Base-by-base conservation (phyloP, 2,329 filamentous ascomycete species). In the Pseudogymnoascus destructans region DNA sequence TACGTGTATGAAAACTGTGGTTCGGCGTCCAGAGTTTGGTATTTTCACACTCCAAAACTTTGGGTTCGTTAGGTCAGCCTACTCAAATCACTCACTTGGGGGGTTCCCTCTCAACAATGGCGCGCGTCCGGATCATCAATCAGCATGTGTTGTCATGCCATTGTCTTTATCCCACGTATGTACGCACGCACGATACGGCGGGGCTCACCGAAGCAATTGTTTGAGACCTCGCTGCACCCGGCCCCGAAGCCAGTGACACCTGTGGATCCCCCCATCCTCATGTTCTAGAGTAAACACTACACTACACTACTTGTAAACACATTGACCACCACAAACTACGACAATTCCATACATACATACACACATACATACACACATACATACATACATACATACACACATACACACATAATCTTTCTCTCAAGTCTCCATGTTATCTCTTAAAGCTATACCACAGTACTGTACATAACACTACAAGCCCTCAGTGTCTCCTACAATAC, bases 191-290 rank as follows among this genome's bases (percentile, higher is more conserved):
- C 10, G 27, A 3, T 30, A 30, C 10, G n/a, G n/a, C n/a, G n/a
- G n/a, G n/a, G n/a, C n/a, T n/a, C n/a, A n/a, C n/a, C n/a, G 27
- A 30, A 30, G 36, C 23, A 52, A 52, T 52, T 52, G 46, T 30
- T 30, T 52, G 46, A 52, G 46, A 52, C 46, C 36, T 52, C 46
- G 38, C 46, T 52, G 46, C 46, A 52, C 46, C 9, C 46, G 23
- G 46, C 25, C 46, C 46, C 46, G 46, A 52, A 52, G n/a, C 23
- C 42, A 52, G 30, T 52, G 19, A 52, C 11, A 27, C 8, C 3
- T 30, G 19, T 23, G 38, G 5, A 21, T 25, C 42, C 10, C 23
- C 23, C 4, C n/a, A 52, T 27, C 23, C 42, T 30, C n/a, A 27
- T 49, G 42, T 49, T 49, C 46, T 30, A n/a, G n/a, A n/a, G n/a